Evolutionary conservation across 208 protist genomes (phyloP).

Genomic region (Acanthamoeba healyi): DNA sequence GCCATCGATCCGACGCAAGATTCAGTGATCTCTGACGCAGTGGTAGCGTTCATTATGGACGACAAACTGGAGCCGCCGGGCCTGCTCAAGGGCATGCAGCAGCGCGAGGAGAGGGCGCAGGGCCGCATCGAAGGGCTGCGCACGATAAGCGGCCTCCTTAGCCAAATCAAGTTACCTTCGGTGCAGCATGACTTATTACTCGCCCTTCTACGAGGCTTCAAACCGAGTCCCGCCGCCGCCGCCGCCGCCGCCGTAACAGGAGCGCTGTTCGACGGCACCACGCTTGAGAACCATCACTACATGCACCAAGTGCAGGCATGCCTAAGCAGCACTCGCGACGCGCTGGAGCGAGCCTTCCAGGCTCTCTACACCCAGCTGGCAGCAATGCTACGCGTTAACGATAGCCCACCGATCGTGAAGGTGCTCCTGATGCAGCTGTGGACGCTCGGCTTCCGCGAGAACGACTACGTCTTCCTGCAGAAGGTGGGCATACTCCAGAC

Average conservation of each 20-base stretch:
- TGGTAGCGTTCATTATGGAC: conserved; percentile 56
- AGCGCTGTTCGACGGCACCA: background rate
- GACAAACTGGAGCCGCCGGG: conserved; percentile 25
- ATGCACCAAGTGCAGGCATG: conserved; percentile 29
- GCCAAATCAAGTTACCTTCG: background rate
- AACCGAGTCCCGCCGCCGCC: background rate
- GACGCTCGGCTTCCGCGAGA: conserved; percentile 30
- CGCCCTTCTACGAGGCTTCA: background rate
- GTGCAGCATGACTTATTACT: conserved; percentile 7
- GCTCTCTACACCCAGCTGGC: conserved; percentile 12
- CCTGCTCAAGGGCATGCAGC: conserved; percentile 17
- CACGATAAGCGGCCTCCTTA: background rate
- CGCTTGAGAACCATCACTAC: conserved; percentile 38
- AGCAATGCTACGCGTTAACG: conserved; percentile 1
- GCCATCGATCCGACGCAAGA: conserved; percentile 26
- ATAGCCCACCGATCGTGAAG: background rate
- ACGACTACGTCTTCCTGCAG: conserved; percentile 47
- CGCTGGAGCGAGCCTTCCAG: conserved; percentile 4
- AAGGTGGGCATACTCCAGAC: conserved; percentile 27
- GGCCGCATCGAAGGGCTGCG: conserved; percentile 42
- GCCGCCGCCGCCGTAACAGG: background rate
- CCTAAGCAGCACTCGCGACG: background rate
- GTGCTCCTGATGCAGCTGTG: conserved; percentile 63
- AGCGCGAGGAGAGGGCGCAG: background rate
- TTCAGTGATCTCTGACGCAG: background rate